phyloP scores from a whole-genome alignment of 192 early-diverging fungal genomes.

The Coemansia sp. region DNA sequence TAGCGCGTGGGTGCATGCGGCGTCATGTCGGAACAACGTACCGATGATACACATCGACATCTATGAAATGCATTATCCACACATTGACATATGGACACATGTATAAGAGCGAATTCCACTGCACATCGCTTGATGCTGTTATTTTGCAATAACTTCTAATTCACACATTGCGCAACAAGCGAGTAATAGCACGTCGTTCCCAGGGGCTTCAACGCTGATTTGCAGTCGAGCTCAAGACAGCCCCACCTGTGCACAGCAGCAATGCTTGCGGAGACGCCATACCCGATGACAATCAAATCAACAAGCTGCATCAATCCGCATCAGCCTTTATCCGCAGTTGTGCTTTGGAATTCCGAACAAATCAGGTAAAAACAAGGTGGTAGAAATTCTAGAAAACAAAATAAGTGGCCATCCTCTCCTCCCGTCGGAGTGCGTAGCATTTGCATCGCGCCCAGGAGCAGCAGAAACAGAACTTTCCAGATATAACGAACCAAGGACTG shows the following conservation, averaged over 20 bases:
- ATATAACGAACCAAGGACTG: too few relatives aligned
- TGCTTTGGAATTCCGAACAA: not conserved
- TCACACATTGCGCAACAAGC: not conserved
- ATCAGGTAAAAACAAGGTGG: too few relatives aligned
- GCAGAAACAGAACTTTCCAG: too few relatives aligned
- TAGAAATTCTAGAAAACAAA: not conserved
- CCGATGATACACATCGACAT: not conserved
- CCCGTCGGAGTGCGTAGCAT: not conserved
- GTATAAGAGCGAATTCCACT: not conserved
- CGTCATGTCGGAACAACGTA: not conserved
- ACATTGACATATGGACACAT: not conserved
- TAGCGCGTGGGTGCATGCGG: not conserved
- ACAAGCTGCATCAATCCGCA: not conserved
- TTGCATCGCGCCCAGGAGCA: not conserved
- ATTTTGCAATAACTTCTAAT: not conserved
- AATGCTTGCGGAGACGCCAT: not conserved
- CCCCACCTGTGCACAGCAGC: not conserved
- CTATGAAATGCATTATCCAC: slow-evolving; percentile 3
- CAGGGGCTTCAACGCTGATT: too few relatives aligned
- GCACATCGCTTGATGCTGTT: not conserved
- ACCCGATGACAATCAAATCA: not conserved
- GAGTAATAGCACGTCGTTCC: not conserved
- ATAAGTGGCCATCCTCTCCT: not conserved
- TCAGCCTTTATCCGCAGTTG: not conserved
- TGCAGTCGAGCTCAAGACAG: too few relatives aligned